These are phyloP conservation scores for Fraxinus paxiana DNA, from an alignment of 305 asterid genomes.

Conservation along the genomic window DNA sequence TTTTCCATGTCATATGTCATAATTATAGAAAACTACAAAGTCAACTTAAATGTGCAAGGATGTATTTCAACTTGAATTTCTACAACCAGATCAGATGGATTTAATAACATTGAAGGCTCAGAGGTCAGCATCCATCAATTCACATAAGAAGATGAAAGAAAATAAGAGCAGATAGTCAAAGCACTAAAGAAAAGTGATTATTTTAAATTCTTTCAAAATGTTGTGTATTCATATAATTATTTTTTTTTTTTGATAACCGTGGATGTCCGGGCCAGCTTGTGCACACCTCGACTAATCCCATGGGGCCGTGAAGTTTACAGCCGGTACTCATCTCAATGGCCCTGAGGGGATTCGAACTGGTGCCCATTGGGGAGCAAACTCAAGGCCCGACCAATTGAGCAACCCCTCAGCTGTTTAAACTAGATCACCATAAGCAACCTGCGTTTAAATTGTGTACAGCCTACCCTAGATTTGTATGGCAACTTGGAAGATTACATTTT, in stretches of 20 bases:
- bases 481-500: conserved; percentile 4
- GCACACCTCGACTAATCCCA: too few species aligned
- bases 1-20: neutral
- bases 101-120: neutral
- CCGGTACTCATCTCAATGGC: too few species aligned
- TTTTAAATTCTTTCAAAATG: conserved; percentile 4
- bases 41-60: neutral
- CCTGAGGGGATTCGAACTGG: too few species aligned
- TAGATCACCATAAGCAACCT: conserved; percentile 9
- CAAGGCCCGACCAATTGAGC: too few species aligned
- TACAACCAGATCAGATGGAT: neutral
- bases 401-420: neutral
- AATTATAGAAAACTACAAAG: conserved; percentile 3
- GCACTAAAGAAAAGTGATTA: neutral
- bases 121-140: neutral
- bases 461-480: neutral
- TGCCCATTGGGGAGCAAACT: too few species aligned
- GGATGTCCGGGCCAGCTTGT: too few species aligned
- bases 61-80: neutral
- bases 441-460: neutral
- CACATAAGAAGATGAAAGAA: neutral
- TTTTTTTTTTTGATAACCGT: too few species aligned
- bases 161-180: neutral
- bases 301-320: too few species aligned
- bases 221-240: neutral